phyloP scores from a whole-genome alignment of 495 filamentous ascomycete species.

The Aspergillus kassunensis region DNA sequence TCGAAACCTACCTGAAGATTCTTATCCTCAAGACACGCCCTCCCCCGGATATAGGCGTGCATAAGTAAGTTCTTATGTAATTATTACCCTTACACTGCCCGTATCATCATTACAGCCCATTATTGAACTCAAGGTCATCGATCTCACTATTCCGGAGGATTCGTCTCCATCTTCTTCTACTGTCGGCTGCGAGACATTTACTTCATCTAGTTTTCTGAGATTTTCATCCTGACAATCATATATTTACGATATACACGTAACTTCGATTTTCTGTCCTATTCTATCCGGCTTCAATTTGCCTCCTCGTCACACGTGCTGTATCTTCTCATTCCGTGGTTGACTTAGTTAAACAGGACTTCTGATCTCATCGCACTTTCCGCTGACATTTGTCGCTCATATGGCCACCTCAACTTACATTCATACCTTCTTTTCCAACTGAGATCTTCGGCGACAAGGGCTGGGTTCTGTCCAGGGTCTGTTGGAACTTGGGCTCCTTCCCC shows the following conservation, averaged over 20 bases:
- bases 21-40: no score
- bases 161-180: conserved; percentile 9
- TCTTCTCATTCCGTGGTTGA: conserved; percentile 18
- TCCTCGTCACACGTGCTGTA: not conserved
- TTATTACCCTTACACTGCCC: conserved; percentile 10
- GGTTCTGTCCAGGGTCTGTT: not conserved
- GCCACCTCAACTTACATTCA: conserved; percentile 17
- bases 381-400: conserved; percentile 25
- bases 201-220: conserved; percentile 1
- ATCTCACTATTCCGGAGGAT: conserved; percentile 11
- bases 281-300: not conserved
- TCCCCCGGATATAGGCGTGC: not conserved
- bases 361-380: conserved; percentile 25
- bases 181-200: conserved; percentile 1
- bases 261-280: not conserved
- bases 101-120: conserved; percentile 9
- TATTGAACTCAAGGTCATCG: conserved; percentile 9
- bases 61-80: not conserved
- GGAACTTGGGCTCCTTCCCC: not conserved
- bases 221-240: not conserved
- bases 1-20: no score
- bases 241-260: not conserved
- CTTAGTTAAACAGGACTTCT: conserved; percentile 15
- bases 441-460: not conserved
- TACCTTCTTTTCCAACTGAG: conserved; percentile 10